Percentiles rank a stretch among this genome's conserved stretches.
These are phyloP conservation scores for Xylaria acuta DNA, from an alignment of 495 filamentous ascomycete species.

Conservation along the genomic window DNA sequence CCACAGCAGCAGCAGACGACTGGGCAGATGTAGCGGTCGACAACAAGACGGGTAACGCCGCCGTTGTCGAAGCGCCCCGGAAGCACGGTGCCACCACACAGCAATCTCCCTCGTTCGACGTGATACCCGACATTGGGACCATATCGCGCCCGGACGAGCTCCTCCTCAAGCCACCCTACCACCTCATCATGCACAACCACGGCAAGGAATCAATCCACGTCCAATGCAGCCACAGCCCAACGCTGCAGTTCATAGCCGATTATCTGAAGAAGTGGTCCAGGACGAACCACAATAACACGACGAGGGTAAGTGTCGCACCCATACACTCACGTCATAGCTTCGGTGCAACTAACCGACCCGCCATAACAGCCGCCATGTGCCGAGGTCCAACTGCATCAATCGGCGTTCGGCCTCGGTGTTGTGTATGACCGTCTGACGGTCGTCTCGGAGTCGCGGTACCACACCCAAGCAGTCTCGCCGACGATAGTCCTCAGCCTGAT, in stretches of 20 bases:
- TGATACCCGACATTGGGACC: constrained; percentile 39
- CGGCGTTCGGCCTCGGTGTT: constrained; percentile 44
- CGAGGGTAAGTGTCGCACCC: constrained; percentile 32
- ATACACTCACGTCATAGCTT: background rate
- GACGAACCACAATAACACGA: constrained; percentile 43
- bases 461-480: constrained; percentile 38
- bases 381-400: constrained; percentile 43
- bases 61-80: constrained; percentile 17
- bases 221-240: constrained; percentile 48
- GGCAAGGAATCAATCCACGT: constrained; percentile 35
- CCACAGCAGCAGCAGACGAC: constrained; percentile 34
- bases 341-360: background rate
- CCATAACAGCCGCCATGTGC: constrained; percentile 44
- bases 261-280: constrained; percentile 49
- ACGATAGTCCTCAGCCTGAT: constrained; percentile 47
- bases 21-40: constrained; percentile 44
- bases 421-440: constrained; percentile 46
- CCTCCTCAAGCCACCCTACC: constrained; percentile 47
- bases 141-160: constrained; percentile 47
- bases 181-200: constrained; percentile 38
- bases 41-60: constrained; percentile 29
- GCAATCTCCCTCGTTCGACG: constrained; percentile 25
- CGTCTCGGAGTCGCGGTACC: constrained; percentile 35
- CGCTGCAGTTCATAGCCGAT: constrained; percentile 45
- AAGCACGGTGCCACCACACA: constrained; percentile 1